These are phyloP conservation scores for Gigaspora rosea DNA, from an alignment of 192 early-diverging fungal species.

Conservation along the genomic window DNA sequence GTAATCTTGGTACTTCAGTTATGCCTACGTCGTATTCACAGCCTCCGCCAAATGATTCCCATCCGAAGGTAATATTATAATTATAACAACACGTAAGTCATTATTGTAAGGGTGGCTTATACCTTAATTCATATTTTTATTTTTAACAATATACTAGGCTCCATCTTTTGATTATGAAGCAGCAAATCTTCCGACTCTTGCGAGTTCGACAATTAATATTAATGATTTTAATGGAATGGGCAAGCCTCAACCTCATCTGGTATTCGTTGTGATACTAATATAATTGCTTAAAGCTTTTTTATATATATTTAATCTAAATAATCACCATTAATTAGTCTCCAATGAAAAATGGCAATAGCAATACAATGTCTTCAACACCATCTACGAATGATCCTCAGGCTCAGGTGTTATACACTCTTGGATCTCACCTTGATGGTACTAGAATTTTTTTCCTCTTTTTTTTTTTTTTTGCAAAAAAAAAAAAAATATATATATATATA, in stretches of 20 bases:
- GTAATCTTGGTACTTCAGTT: not conserved
- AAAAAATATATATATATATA: no score
- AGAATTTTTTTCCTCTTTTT: no score
- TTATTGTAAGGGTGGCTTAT: no score
- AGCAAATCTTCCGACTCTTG: constrained; percentile 44
- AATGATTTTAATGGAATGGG: constrained; percentile 38
- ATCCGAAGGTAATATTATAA: not conserved
- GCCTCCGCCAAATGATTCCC: not conserved
- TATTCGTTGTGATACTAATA: not conserved
- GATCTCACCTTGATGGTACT: no score
- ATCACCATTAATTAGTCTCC: not conserved
- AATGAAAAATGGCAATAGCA: constrained; percentile 6
- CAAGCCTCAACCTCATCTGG: constrained; percentile 33
- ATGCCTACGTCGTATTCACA: not conserved
- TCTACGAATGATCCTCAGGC: not conserved
- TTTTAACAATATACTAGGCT: no score
- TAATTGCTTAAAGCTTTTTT: not conserved
- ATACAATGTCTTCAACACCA: not conserved
- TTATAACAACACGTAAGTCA: no score
- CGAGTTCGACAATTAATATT: constrained; percentile 30
- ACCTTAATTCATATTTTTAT: no score
- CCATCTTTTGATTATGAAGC: not conserved
- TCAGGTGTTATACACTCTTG: no score
- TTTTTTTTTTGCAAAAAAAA: no score
- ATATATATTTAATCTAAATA: not conserved